These are phyloP conservation scores for Eruca vesicaria DNA, from an alignment of 441 rosid genomes.

Conservation along the genomic window DNA sequence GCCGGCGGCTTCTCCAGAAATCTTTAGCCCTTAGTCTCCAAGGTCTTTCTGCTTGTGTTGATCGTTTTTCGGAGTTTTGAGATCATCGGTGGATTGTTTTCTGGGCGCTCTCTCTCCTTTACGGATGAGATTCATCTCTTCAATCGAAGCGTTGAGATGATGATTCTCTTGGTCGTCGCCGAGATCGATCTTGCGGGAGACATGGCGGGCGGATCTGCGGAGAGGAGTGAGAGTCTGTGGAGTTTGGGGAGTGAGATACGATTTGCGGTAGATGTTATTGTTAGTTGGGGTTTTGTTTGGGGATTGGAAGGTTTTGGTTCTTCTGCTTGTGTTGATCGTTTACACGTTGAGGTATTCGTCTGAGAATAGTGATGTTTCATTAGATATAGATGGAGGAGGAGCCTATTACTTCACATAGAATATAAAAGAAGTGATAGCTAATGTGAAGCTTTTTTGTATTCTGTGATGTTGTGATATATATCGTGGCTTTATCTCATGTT, in stretches of 20 bases:
- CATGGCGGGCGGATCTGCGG: constrained; percentile 69
- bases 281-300: constrained; percentile 12
- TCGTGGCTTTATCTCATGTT: no score
- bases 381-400: no score
- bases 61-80: not conserved
- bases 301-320: constrained; percentile 28
- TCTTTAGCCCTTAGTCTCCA: no score
- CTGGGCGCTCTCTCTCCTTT: constrained; percentile 32
- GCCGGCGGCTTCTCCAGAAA: no score
- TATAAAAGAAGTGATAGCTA: no score
- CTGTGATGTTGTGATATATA: no score
- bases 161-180: not conserved
- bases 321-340: not conserved
- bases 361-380: no score
- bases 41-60: no score
- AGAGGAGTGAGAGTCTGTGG: constrained; percentile 44
- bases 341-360: no score
- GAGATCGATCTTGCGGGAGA: constrained; percentile 39
- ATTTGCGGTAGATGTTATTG: constrained; percentile 24
- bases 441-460: no score
- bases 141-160: not conserved
- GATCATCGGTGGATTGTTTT: constrained; percentile 6
- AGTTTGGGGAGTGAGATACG: constrained; percentile 54
- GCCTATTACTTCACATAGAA: no score
- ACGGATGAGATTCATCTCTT: constrained; percentile 25